A percentile compares a stretch with the other conserved stretches of the same genome.
Evolutionary conservation across 2,329 filamentous ascomycete species (phyloP).

Genomic region (Microdochium nivale): DNA sequence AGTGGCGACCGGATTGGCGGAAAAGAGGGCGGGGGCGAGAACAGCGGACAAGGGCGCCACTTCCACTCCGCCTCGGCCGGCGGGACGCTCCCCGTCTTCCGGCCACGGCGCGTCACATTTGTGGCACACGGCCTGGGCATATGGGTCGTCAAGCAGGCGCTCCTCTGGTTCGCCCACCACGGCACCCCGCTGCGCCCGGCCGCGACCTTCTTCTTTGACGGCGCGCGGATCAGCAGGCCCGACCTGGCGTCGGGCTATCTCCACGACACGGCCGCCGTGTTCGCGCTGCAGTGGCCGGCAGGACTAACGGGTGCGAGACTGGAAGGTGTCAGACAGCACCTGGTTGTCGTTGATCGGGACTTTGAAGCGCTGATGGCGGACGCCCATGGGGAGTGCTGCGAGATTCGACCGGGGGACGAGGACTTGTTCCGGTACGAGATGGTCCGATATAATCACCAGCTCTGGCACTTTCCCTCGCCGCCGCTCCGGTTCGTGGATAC

Average conservation of each 20-base stretch:
- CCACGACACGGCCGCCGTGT: not conserved
- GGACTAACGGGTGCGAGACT: not conserved
- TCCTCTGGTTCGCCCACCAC: not conserved
- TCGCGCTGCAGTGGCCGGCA: not conserved
- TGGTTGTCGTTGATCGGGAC: not conserved
- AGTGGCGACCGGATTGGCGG: too few species aligned
- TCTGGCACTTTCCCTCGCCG: not conserved
- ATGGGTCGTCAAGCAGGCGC: conserved; percentile 8
- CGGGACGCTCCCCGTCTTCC: not conserved
- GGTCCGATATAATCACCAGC: not conserved
- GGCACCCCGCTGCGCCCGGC: not conserved
- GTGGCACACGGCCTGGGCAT: conserved; percentile 7
- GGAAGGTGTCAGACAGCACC: not conserved
- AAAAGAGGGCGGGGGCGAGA: too few species aligned
- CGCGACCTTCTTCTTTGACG: not conserved
- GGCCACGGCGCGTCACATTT: conserved; percentile 4
- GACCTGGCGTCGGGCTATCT: not conserved
- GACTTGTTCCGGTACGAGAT: not conserved
- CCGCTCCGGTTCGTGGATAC: not conserved
- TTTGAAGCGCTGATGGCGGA: not conserved
- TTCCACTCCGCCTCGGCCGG: not conserved
- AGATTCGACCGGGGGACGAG: not conserved
- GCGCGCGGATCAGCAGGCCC: not conserved
- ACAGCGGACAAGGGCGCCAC: not conserved
- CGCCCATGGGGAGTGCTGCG: not conserved